Percentiles rank a stretch among this genome's conserved stretches.
These are phyloP conservation scores for Penicillium olsonii DNA, from an alignment of 2,329 filamentous ascomycete genomes.

Conservation along the genomic window DNA sequence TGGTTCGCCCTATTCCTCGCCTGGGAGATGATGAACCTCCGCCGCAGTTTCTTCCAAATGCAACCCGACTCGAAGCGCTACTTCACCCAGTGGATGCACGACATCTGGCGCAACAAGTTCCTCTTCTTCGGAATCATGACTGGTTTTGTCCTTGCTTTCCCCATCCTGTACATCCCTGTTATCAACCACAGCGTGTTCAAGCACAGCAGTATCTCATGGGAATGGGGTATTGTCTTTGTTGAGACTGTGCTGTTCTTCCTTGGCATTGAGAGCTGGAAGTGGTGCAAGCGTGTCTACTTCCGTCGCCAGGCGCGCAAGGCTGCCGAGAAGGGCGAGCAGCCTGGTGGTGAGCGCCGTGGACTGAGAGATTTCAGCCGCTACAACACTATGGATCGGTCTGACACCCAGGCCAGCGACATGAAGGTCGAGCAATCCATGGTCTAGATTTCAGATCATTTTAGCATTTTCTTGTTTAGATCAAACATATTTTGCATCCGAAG, in stretches of 20 bases:
- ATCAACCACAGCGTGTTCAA: slow-evolving; percentile 67
- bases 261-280: slow-evolving; percentile 69
- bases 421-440: slow-evolving; percentile 33
- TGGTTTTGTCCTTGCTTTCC: slow-evolving; percentile 60
- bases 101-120: slow-evolving; percentile 73
- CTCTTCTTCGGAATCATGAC: slow-evolving; percentile 65
- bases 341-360: slow-evolving; percentile 12
- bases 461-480: background rate
- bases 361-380: slow-evolving; percentile 34
- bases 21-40: slow-evolving; percentile 75
- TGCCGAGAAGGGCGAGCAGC: slow-evolving; percentile 5
- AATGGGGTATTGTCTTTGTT: slow-evolving; percentile 69
- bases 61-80: slow-evolving; percentile 62
- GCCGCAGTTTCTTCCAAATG: slow-evolving; percentile 74
- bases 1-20: slow-evolving; percentile 77
- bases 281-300: slow-evolving; percentile 61
- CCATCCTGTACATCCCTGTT: slow-evolving; percentile 67
- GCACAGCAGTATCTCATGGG: slow-evolving; percentile 66
- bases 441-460: slow-evolving; percentile 10
- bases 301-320: slow-evolving; percentile 31
- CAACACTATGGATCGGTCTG: slow-evolving; percentile 35
- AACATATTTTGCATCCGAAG: background rate
- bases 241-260: slow-evolving; percentile 62
- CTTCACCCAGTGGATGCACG: slow-evolving; percentile 66
- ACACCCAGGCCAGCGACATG: slow-evolving; percentile 29